Percentiles rank a stretch among this genome's conserved stretches.
These are phyloP conservation scores for Prunus davidiana DNA, from an alignment of 306 rosid species.

Conservation along the genomic window DNA sequence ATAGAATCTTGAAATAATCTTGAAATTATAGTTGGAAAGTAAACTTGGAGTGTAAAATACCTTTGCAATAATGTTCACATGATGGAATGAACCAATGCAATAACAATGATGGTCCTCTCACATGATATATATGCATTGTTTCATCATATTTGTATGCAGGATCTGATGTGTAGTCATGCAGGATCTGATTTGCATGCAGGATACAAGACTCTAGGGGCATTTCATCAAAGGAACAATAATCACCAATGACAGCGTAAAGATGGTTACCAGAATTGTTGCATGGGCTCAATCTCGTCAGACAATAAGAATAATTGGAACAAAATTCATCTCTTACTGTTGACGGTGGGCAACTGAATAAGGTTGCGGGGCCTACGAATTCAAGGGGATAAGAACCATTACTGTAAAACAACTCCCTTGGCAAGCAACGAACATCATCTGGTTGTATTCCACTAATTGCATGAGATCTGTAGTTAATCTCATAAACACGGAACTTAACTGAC, in stretches of 20 bases:
- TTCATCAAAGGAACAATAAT: accelerated
- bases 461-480: conserved; percentile 26
- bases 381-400: not conserved
- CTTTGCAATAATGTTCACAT: conserved; percentile 22
- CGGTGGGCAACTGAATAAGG: conserved; percentile 34
- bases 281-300: not conserved
- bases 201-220: conserved; percentile 24
- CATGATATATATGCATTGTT: no score
- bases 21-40: not conserved
- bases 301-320: not conserved
- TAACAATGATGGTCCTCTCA: no score
- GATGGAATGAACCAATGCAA: conserved; percentile 19
- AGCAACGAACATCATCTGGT: no score
- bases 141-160: no score
- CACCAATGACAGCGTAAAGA: not conserved
- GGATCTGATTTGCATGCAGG: no score
- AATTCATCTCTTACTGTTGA: not conserved
- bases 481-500: not conserved
- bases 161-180: not conserved
- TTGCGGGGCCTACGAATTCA: no score
- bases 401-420: not conserved
- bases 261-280: conserved; percentile 13
- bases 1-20: no score
- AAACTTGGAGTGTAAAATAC: not conserved
- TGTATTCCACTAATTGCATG: no score